Evolutionary conservation across 2,329 filamentous ascomycete genomes (phyloP), one percentile per base, ranked within the genome.

Genomic region (Hyphodiscus sp.): DNA sequence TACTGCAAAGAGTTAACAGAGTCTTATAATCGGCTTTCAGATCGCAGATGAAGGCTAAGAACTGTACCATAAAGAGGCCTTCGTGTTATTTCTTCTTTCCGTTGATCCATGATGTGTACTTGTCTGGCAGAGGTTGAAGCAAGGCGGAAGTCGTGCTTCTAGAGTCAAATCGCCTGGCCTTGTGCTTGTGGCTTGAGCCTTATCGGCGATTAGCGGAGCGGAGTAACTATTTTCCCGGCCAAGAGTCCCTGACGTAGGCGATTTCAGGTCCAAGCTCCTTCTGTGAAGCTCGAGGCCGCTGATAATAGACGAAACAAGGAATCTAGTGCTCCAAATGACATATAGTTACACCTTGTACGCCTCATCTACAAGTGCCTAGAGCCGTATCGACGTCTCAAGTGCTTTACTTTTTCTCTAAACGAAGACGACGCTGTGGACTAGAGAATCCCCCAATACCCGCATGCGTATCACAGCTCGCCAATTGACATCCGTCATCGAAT

Each of bases 61-160:
- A 41, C 44, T 43, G 47, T 63, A 73, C 71, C 65, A 57, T 73
- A 73, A 41, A 73, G 57, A 2, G 71, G 70, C 19, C 70, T 62
- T 51, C 69, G 64, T 29, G 69, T 65, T 23, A 72, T 45, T 45
- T 72, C 69, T 50, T 72, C 69, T 53, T 68, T 67, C 58, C 66
- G 59, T 53, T 66, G 59, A 20, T 68, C 65, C 65, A 67, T 68
- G 20, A 19, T 51, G 43, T n/a, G 33, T 38, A 10, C 11, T 4
- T 38, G 33, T 38, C 2, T 38, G 33, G 11, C 5, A 13, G 11
- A 15, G 33, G 4, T 6, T 6, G 23, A 26, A 26, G n/a, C n/a
- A 26, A 26, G 23, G 8, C 3, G 23, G 23, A 26, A 26, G 23
- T 38, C 16, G 33, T 38, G 5, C 16, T 13, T 38, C 33, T 13